phyloP scores from a whole-genome alignment of 768 basidiomycete species.

The Leccinum rimulosum region DNA sequence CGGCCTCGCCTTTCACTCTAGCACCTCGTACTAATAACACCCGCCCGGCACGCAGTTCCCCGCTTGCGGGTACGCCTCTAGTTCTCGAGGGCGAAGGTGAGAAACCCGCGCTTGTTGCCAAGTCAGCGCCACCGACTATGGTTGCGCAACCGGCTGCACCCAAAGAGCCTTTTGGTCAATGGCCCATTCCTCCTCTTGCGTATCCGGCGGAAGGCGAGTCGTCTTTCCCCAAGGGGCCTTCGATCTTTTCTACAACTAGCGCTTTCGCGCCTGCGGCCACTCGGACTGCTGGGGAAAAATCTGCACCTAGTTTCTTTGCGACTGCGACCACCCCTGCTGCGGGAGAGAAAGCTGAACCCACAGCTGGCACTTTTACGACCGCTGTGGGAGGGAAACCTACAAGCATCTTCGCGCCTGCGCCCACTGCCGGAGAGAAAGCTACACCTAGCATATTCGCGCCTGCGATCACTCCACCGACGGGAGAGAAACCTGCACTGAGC shows the following conservation, averaged over 20 bases:
- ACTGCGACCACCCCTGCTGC: background rate
- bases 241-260: constrained; percentile 33
- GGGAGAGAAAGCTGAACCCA: background rate
- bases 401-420: background rate
- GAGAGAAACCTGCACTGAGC: too few species aligned
- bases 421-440: too few species aligned
- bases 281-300: too few species aligned
- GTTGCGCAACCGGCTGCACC: constrained; percentile 40
- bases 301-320: background rate
- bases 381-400: background rate
- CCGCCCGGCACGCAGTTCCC: constrained; percentile 73
- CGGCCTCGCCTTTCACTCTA: constrained; percentile 40
- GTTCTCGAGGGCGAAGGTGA: constrained; percentile 41
- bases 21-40: constrained; percentile 45
- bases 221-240: constrained; percentile 48
- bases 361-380: too few species aligned
- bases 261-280: background rate
- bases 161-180: constrained; percentile 37
- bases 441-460: too few species aligned
- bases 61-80: constrained; percentile 56
- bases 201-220: constrained; percentile 23
- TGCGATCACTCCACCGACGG: too few species aligned
- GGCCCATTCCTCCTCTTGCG: constrained; percentile 23
- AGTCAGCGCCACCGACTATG: constrained; percentile 18
- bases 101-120: constrained; percentile 13